Percentiles rank a stretch among this genome's conserved stretches.
phyloP scores from a whole-genome alignment of 805 yeast genomes.

The Kodamaea lidongshanica region DNA sequence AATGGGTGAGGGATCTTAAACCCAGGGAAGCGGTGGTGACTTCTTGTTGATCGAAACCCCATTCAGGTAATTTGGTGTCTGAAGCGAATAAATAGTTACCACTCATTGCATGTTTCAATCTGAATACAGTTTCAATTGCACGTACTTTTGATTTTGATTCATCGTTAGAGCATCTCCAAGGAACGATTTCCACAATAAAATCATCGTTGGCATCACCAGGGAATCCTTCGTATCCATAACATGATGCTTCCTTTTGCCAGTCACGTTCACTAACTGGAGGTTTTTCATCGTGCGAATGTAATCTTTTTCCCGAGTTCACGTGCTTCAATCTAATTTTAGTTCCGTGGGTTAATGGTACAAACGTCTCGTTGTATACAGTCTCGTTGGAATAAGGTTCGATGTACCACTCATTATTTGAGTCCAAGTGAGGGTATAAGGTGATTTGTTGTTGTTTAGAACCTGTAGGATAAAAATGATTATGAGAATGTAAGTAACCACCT shows the following conservation, averaged over 20 bases:
- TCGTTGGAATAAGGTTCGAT: constrained; percentile 58
- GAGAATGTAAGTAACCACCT: constrained; percentile 85
- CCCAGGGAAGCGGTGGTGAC: constrained; percentile 77
- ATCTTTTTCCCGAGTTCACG: constrained; percentile 51
- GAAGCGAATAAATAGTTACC: constrained; percentile 76
- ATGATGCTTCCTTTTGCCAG: constrained; percentile 79
- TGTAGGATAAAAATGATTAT: constrained; percentile 59
- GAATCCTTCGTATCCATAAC: constrained; percentile 72
- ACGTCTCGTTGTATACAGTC: constrained; percentile 48
- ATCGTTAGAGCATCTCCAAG: constrained; percentile 43
- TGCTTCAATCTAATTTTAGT: constrained; percentile 67
- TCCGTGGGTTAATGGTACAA: constrained; percentile 60
- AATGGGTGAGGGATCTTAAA: constrained; percentile 49
- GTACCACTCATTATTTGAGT: constrained; percentile 65
- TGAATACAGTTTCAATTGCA: constrained; percentile 65
- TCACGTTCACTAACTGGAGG: constrained; percentile 71
- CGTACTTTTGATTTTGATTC: constrained; percentile 50
- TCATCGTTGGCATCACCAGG: constrained; percentile 83
- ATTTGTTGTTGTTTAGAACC: constrained; percentile 84
- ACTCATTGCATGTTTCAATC: constrained; percentile 73
- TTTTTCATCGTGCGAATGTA: constrained; percentile 79
- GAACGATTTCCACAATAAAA: constrained; percentile 67
- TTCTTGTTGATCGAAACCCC: constrained; percentile 84
- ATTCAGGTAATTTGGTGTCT: constrained; percentile 66
- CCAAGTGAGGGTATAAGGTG: constrained; percentile 74